Evolutionary conservation across 2,329 filamentous ascomycete genomes (phyloP), one percentile per base, ranked within the genome.

Genomic region (Aspergillus cejpii): DNA sequence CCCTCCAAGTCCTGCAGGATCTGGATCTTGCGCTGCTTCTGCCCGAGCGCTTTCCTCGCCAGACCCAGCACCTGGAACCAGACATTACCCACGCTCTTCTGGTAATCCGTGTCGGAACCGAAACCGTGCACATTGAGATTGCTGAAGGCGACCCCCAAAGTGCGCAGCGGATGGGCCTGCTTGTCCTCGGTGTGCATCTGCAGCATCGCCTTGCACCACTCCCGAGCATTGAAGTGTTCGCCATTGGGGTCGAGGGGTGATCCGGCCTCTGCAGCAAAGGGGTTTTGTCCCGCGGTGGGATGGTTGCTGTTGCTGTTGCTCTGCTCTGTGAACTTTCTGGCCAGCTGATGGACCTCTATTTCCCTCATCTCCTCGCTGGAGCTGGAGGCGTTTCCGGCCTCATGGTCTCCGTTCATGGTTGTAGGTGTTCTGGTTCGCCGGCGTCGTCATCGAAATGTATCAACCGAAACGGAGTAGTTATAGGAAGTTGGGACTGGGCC

Each of bases 61-160:
- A 33, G 29, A 2, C 29, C 10, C 3, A 33, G 2, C 1, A 72
- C 0, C 1, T 75, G 69, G 49, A 76, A 63, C 17, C 85, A 56
- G 2, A 78, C 65, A 4, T 79, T 79, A 5, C 70, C 71, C 1
- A 87, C 80, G 2, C 79, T 85, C 45, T 80, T 72, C 56, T 88
- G 84, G 0, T 85, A 67, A 51, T 85, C 80, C 12, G 87, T 62
- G 0, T 81, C 79, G 1, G 76, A 74, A 0, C 82, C 83, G 0
- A 79, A 80, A 0, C 84, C 84, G 20, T 74, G 80, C 0, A 87
- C 80, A 44, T 74, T 76, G 14, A 87, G 70, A 40, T 83, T 72
- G 48, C 76, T 79, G 67, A 80, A 85, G 1, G 76, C 74, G 10
- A 86, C 70, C 10, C 81, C 81, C 0, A 80, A 80, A 77, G 52